Evolutionary conservation across 2,329 filamentous ascomycete genomes (phyloP), one percentile per base, ranked within the genome.

Genomic region (Byssoonygena ceratinophila): DNA sequence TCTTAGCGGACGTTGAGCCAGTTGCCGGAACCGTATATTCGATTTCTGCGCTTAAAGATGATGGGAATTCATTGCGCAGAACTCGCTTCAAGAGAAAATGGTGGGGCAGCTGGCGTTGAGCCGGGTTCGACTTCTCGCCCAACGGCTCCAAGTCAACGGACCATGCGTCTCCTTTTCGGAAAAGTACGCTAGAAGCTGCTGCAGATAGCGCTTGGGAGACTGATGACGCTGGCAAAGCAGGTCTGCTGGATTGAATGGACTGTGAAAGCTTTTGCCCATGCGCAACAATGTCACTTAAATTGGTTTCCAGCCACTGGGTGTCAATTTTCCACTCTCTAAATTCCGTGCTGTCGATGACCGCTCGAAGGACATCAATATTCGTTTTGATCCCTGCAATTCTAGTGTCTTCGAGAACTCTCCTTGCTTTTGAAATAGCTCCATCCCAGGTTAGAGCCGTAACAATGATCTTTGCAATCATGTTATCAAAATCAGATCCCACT

Each of bases 121-220:
- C 16, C 9, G 52, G 45, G 23, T 27, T 23, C 18, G 52, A 50
- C 23, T 41, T 37, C 40, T 27, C 16, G 16, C 20, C 45, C 37
- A 62, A 56, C 7, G 74, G 63, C 1, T 71, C 63, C 1, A 81
- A 66, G 0, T 68, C 68, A 27, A 81, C 66, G 0, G 74, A 72
- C 78, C 79, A 82, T 1, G 77, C 75, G 57, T 82, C 78, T 25
- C 78, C 78, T 63, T 77, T 79, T 32, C 77, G 71, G 63, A 83
- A 77, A 2, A 80, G 61, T 0, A 74, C 64, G 36, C 39, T 56
- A 4, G 54, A 52, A n/a, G 54, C 53, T 23, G 40, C 39, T 23
- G 59, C 52, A 6, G 58, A 52, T 44, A 39, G 55, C 23, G 14
- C 58, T 25, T 59, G 53, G 32, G 59, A 46, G 8, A 54, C 41